Conservation (phyloP, 1,139 yeast species). For the Geotrichum carabidarum region DNA sequence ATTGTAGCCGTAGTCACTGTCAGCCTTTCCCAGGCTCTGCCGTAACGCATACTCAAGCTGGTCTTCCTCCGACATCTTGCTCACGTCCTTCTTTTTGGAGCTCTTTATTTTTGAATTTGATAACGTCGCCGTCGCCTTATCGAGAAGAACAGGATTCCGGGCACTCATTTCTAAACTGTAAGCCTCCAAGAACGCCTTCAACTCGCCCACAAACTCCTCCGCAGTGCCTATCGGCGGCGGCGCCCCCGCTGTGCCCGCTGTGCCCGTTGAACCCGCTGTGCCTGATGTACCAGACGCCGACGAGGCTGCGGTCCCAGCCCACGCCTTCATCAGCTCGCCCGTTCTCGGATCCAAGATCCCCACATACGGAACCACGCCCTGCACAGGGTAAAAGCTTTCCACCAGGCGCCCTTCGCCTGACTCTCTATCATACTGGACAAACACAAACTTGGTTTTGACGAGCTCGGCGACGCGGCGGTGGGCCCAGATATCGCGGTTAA, state of each 20-base stretch:
- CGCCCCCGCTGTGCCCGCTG: not conserved
- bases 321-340: conserved; percentile 74
- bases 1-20: conserved; percentile 26
- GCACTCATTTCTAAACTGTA: conserved; percentile 62
- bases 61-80: conserved; percentile 67
- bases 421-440: conserved; percentile 66
- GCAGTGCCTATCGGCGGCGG: conserved; percentile 35
- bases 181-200: conserved; percentile 43
- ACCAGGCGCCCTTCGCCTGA: conserved; percentile 69
- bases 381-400: conserved; percentile 61
- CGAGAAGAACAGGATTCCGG: conserved; percentile 51
- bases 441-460: conserved; percentile 64
- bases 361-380: conserved; percentile 70
- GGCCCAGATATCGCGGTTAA: conserved; percentile 93
- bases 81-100: conserved; percentile 27
- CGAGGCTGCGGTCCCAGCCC: conserved; percentile 45
- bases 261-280: conserved; percentile 34
- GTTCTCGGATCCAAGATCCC: conserved; percentile 91
- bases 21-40: conserved; percentile 49
- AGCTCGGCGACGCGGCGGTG: conserved; percentile 55
- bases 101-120: conserved; percentile 30
- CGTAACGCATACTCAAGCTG: conserved; percentile 74
- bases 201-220: conserved; percentile 51
- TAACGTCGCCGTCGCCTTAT: too few relatives aligned
- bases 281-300: not conserved